phyloP scores from a whole-genome alignment of 1,284 basidiomycete genomes.

The Leccinum griseonigrum region DNA sequence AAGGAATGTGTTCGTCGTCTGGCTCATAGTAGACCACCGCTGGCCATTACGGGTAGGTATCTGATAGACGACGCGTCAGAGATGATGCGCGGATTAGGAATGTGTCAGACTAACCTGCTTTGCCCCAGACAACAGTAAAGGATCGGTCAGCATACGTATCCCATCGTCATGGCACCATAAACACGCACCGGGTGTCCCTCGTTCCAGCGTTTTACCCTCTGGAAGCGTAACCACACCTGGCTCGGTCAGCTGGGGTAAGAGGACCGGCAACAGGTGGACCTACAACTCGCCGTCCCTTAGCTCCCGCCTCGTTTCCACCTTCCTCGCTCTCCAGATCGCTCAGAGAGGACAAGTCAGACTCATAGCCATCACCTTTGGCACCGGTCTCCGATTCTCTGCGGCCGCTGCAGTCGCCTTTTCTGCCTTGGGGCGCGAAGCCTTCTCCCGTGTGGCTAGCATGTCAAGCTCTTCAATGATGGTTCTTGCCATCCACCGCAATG shows the following conservation, averaged over 20 bases:
- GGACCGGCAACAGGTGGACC: not conserved
- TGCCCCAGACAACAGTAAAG: conserved; percentile 56
- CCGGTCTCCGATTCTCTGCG: conserved; percentile 12
- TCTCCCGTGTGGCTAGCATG: conserved; percentile 60
- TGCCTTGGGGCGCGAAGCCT: conserved; percentile 46
- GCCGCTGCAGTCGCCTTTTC: conserved; percentile 21
- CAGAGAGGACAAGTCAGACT: conserved; percentile 30
- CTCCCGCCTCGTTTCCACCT: conserved; percentile 5
- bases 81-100: not conserved
- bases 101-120: conserved; percentile 39
- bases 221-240: conserved; percentile 30
- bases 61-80: conserved; percentile 9
- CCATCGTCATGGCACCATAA: not conserved
- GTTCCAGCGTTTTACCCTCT: no score
- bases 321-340: conserved; percentile 31
- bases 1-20: conserved; percentile 51
- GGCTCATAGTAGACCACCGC: conserved; percentile 52
- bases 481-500: conserved; percentile 30
- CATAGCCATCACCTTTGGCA: conserved; percentile 14
- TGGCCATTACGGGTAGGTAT: conserved; percentile 58
- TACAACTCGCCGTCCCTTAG: not conserved
- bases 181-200: conserved; percentile 30
- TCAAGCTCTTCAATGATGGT: conserved; percentile 68
- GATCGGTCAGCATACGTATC: conserved; percentile 2
- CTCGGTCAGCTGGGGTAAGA: conserved; percentile 10